Base-by-base conservation (phyloP, 2,329 filamentous ascomycete genomes). In the Diaporthe eres region DNA sequence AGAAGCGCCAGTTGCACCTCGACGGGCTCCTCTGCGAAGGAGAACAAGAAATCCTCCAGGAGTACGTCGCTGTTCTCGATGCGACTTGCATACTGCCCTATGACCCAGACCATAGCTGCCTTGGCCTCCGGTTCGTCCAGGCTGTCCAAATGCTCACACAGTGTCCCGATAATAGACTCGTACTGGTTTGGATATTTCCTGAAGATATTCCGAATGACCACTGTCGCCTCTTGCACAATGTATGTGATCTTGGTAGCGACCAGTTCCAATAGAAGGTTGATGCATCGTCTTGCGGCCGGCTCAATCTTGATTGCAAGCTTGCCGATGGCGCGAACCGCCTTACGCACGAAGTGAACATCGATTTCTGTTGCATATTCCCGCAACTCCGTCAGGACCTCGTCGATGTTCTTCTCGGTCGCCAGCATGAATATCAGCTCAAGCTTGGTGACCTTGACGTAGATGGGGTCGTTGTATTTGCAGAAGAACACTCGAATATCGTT, bases 391-490 rank as follows among this genome's bases (percentile, higher is more conserved):
- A 99, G 86, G 1, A 99, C 97, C 82, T 98, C 95, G 67, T 95
- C 93, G 80, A 99, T 99, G 83, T 99, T 99, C 81, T 93, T 94
- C 85, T 98, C 95, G 47, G 92, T 98, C 10, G 97, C 97, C 76
- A 99, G 90, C 97, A 98, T 99, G 85, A 99, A 99, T 79, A 99
- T 98, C 80, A 99, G 90, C 85, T 99, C 97, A 68, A 99, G 90
- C 85, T 99, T 99, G 22, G 97, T 99, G 71, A 99, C 97, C 85
- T 99, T 99, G 86, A 99, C 97, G 83, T 98, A 99, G 78, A 99
- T 99, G 0, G 97, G 97, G 82, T 99, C 97, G 84, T 99, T 99
- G 86, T 99, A 99, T 88, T 99, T 99, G 92, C 97, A 99, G 86
- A 99, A 99, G 86, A 99, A 99, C 44, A 99, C 97, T 63, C 97